Evolutionary conservation across 78 protist species (phyloP), one percentile per base, ranked within the genome.

Genomic region (Tieghemostelium lacteum): DNA sequence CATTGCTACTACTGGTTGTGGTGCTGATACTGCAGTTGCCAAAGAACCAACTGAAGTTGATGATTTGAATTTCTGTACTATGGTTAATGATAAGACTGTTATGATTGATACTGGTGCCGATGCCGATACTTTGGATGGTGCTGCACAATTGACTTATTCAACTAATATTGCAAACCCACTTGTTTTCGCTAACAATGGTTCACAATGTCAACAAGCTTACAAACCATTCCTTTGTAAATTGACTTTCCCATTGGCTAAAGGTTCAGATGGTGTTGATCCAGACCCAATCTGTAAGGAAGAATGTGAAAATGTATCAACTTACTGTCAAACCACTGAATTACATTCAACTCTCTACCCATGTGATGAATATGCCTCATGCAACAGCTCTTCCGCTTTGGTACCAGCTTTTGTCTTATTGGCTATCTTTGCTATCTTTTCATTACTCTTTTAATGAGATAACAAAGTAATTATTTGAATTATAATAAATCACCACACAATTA

Each of bases 211-310:
- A 24, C 1, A 34, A 29, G 1, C 20, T 17, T 69, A 58, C 14
- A 31, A 49, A 20, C 34, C 45, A 29, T 45, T 70, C 58, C 12
- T 83, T 40, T 83, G 91, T 58, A 64, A 24, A 17, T 5, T 26
- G 20, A 42, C 34, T 28, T 83, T 69, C 91, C 91, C 91, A 83
- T 49, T 69, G 39, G 78, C 62, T n/a, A 45, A 52, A 61, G 73
- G 73, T 42, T 65, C 75, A 2, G 64, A 45, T n/a, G 65, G 42
- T 33, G 55, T 28, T 37, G 39, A 36, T 33, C 22, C 34, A 1
- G 24, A 45, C n/a, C 61, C 29, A 52, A 14, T 72, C 8, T 33
- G 42, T 34, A 0, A 19, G 2, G 29, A 72, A 22, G 37, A 45
- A 19, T 72, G 77, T 52, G 10, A 19, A 2, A 6, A 29, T 3